Percentiles rank a stretch among this genome's conserved stretches.
Conservation (phyloP, 371 early-diverging fungal genomes). For the Haplosporangium sp. region DNA sequence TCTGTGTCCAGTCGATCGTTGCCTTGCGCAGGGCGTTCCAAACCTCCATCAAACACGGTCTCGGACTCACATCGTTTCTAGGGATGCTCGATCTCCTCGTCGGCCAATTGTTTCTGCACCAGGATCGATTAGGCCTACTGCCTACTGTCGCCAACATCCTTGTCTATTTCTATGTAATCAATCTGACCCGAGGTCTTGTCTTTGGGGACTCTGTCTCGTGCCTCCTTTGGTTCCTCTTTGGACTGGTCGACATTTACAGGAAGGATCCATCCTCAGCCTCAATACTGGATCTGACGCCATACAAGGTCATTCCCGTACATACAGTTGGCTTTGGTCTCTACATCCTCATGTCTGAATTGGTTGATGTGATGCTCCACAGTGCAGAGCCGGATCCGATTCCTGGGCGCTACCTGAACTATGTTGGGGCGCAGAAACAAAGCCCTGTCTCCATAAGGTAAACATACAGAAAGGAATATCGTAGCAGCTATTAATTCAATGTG, state of each 20-base stretch:
- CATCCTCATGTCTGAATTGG: slow-evolving; percentile 54
- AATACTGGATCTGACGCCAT: slow-evolving; percentile 47
- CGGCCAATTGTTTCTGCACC: slow-evolving; percentile 50
- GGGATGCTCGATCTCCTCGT: slow-evolving; percentile 54
- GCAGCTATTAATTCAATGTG: neutral
- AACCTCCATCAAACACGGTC: slow-evolving; percentile 52
- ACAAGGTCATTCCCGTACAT: slow-evolving; percentile 52
- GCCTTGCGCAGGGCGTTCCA: slow-evolving; percentile 52
- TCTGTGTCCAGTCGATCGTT: slow-evolving; percentile 54
- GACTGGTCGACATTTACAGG: slow-evolving; percentile 52
- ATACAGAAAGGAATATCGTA: neutral
- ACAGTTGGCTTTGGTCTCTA: slow-evolving; percentile 55
- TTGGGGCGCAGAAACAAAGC: slow-evolving; percentile 38
- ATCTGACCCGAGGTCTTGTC: slow-evolving; percentile 49
- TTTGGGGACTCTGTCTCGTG: slow-evolving; percentile 56
- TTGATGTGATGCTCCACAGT: slow-evolving; percentile 58
- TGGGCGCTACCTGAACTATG: slow-evolving; percentile 47
- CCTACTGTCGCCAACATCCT: slow-evolving; percentile 55
- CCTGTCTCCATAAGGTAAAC: slow-evolving; percentile 38
- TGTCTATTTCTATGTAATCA: slow-evolving; percentile 56
- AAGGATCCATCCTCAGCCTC: slow-evolving; percentile 46
- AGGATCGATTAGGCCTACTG: slow-evolving; percentile 46
- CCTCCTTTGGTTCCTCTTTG: slow-evolving; percentile 52
- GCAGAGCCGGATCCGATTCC: slow-evolving; percentile 48
- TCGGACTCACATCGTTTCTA: slow-evolving; percentile 51